These are phyloP conservation scores for Pseudocercospora eumusae DNA, from an alignment of 2,329 filamentous ascomycete species.

Conservation along the genomic window DNA sequence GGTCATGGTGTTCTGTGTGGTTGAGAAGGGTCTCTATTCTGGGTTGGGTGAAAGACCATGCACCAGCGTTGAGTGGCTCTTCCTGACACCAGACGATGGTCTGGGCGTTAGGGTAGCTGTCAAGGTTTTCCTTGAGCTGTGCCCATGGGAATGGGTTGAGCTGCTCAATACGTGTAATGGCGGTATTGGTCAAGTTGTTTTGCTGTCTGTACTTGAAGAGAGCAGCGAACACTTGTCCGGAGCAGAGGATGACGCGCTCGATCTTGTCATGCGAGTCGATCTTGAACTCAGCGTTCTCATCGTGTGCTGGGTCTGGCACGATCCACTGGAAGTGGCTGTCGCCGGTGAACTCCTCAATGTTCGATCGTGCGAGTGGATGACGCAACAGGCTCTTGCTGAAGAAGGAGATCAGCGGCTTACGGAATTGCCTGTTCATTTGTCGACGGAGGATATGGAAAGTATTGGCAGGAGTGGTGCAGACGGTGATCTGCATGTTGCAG, in stretches of 20 bases:
- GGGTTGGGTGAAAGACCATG: constrained; percentile 96
- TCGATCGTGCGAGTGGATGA: constrained; percentile 86
- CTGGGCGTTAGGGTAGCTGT: constrained; percentile 95
- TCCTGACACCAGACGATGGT: constrained; percentile 97
- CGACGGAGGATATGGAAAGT: constrained; percentile 93
- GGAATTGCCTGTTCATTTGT: constrained; percentile 99
- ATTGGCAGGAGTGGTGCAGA: constrained; percentile 95
- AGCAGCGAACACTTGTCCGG: constrained; percentile 89
- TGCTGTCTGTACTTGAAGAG: constrained; percentile 88
- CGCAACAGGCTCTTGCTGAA: constrained; percentile 97
- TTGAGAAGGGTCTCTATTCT: constrained; percentile 96
- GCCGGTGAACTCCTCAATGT: constrained; percentile 85
- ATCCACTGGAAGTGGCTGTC: constrained; percentile 97
- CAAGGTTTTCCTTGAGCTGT: constrained; percentile 92
- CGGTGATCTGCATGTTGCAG: constrained; percentile 98
- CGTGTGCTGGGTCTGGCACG: constrained; percentile 85
- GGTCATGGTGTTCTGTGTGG: constrained; percentile 86
- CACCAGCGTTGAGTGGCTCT: constrained; percentile 94
- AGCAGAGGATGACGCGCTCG: constrained; percentile 90
- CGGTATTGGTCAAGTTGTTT: constrained; percentile 84
- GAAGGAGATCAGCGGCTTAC: constrained; percentile 96
- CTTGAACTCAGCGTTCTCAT: constrained; percentile 56
- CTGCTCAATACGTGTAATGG: constrained; percentile 94
- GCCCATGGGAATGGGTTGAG: constrained; percentile 99
- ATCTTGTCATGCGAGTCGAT: constrained; percentile 83